Percentiles rank a stretch among this genome's conserved stretches.
phyloP scores from a whole-genome alignment of 2,329 filamentous ascomycete species.

The Aureobasidium sp. region DNA sequence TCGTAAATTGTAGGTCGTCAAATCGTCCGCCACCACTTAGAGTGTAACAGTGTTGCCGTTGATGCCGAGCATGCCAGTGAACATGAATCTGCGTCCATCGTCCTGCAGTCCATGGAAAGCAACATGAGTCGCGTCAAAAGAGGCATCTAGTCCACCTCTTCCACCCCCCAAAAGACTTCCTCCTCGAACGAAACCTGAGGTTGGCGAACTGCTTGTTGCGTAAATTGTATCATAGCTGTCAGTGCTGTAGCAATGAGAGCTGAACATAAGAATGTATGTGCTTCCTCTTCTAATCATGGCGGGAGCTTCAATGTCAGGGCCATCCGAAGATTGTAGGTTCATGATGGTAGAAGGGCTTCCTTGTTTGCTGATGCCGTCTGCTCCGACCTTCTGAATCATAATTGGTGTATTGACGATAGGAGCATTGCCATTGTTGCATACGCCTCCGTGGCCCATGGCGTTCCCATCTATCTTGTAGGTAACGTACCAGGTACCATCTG shows the following conservation, averaged over 20 bases:
- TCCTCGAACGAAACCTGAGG: slow-evolving; percentile 17
- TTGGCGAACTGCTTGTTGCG: slow-evolving; percentile 17
- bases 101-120: slow-evolving; percentile 23
- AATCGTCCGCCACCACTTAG: background rate
- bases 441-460: slow-evolving; percentile 23
- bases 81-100: slow-evolving; percentile 19
- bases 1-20: background rate
- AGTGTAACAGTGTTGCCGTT: slow-evolving; percentile 7
- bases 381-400: slow-evolving; percentile 23
- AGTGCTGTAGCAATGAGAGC: slow-evolving; percentile 24
- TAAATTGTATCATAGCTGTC: slow-evolving; percentile 25
- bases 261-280: slow-evolving; percentile 29
- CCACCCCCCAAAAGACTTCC: slow-evolving; percentile 17
- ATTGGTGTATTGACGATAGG: slow-evolving; percentile 23
- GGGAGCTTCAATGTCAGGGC: slow-evolving; percentile 25
- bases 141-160: slow-evolving; percentile 20
- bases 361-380: slow-evolving; percentile 24
- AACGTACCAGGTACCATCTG: slow-evolving; percentile 21
- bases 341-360: slow-evolving; percentile 21
- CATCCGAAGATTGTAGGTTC: slow-evolving; percentile 23
- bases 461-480: slow-evolving; percentile 28
- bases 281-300: slow-evolving; percentile 21
- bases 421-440: slow-evolving; percentile 21
- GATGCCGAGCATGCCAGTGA: slow-evolving; percentile 16
- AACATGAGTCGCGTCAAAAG: slow-evolving; percentile 19